Percentiles rank a stretch among this genome's conserved stretches.
phyloP scores from a whole-genome alignment of 2,329 filamentous ascomycete genomes.

The Ophiostoma piceae region DNA sequence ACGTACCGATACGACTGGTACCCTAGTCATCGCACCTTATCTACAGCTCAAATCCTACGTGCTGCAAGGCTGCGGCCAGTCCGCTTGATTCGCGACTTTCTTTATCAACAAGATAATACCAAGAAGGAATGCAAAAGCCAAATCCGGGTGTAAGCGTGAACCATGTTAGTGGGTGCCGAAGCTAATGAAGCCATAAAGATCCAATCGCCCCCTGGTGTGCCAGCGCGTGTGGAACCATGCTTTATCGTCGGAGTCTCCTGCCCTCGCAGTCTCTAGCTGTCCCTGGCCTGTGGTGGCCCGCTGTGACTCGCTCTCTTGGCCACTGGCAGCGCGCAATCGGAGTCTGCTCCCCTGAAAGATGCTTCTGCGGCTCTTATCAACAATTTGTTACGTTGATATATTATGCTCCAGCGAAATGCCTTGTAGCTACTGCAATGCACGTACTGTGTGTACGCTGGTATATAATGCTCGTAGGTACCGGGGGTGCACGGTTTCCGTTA shows the following conservation, averaged over 20 bases:
- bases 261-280: not conserved
- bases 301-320: not conserved
- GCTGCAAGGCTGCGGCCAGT: slow-evolving; percentile 1
- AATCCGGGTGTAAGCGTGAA: slow-evolving; percentile 5
- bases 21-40: not conserved
- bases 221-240: not conserved
- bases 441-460: not conserved
- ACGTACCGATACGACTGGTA: not conserved
- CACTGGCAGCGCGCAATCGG: not conserved
- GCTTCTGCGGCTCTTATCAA: not conserved
- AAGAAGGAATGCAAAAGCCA: not conserved
- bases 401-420: not conserved
- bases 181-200: not conserved
- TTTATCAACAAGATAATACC: not conserved
- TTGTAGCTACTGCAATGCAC: not conserved
- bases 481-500: not conserved
- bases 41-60: not conserved
- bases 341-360: not conserved
- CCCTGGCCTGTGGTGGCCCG: not conserved
- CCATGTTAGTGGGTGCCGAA: slow-evolving; percentile 7
- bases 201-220: not conserved
- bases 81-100: not conserved
- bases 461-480: not conserved
- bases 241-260: not conserved
- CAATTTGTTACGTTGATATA: not conserved